Evolutionary conservation across 441 rosid genomes (phyloP), one percentile per base, ranked within the genome.

Genomic region (California macrophylla): DNA sequence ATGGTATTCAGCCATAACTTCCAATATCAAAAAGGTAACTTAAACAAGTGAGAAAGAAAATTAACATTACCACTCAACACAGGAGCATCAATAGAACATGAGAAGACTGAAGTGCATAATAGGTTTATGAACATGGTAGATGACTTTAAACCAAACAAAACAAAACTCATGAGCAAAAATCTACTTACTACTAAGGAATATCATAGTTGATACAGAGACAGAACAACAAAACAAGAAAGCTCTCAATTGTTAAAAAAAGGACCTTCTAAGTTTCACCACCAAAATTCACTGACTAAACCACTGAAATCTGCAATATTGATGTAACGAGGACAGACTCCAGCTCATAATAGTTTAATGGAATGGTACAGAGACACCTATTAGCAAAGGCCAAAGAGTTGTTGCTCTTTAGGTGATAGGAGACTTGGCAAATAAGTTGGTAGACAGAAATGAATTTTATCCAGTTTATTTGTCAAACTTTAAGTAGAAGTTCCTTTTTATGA

Each of bases 191-290:
- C 3, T 26, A 36, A 28, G 38, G 40, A 16, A 28, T 56, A 56
- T 29, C 63, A 23, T 30, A 15, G 40, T 61, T 61, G 18, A 61
- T 61, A 25, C 13, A 13, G 36, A 25, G 65, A 28, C 15, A 1
- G 67, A 32, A n/a, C 25, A 21, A 45, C 68, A 18, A n/a, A 71
- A 73, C 24, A 21, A 30, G 7, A 60, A 23, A 13, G 26, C 29
- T 61, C 36, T 13, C 18, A 29, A 61, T 61, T 2, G 36, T 34
- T 1, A 61, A 42, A 56, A 42, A 56, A 16, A 24, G 15, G 30
- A 64, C 38, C 23, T 23, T 62, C 24, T 42, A 65, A 62, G 63
- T 38, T 58, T 69, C 6, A 61, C 6, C 42, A 24, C 68, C 70
- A 70, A 65, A 68, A 26, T 28, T 36, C 12, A 61, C 32, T 15